Base-by-base conservation (phyloP, 352 stramenopile genomes). In the Phytophthora ramorum region DNA sequence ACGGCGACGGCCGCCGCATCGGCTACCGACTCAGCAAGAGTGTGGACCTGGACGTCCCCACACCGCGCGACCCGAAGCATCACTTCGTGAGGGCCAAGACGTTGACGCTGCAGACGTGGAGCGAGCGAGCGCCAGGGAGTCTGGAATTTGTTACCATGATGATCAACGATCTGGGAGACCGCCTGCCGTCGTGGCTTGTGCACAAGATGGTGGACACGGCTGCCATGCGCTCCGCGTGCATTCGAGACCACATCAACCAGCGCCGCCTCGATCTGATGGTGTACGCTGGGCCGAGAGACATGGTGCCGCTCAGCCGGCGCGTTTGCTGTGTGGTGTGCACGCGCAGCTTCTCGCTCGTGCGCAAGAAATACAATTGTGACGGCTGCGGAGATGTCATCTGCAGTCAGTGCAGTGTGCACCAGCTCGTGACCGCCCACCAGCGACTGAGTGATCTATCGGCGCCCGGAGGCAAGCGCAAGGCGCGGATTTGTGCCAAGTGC, bases 331-430 rank as follows among this genome's bases (percentile, higher is more conserved):
- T 90, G 9, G 79, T 95, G 8, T 95, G 87, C 58, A 95, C 87
- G 2, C 85, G 87, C 24, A 91, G 84, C 59, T 95, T 95, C 58
- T 93, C 87, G 19, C 77, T 95, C 20, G 83, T 95, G 41, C 77
- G 87, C 20, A 95, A 95, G 63, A 95, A 95, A 58, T 92, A 95
- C 70, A 92, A 92, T 52, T 95, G 87, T 56, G 81, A 76, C 13
- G 87, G 75, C 26, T 95, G 87, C 50, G 87, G 87, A 44, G 87
- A 95, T 32, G 87, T 95, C 35, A 89, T 95, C 41, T 95, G 87
- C 63, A 90, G 76, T 50, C 83, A 91, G 58, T 95, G 87, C 50
- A 91, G 83, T 49, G 75, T 95, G 13, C 75, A 89, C 19, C 78
- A 95, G 73, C 72, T 91, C n/a, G 82, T 95, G 43, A 82, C 81